Base-by-base conservation (phyloP, 352 stramenopile genomes). In the Globisporangium nodosum region DNA sequence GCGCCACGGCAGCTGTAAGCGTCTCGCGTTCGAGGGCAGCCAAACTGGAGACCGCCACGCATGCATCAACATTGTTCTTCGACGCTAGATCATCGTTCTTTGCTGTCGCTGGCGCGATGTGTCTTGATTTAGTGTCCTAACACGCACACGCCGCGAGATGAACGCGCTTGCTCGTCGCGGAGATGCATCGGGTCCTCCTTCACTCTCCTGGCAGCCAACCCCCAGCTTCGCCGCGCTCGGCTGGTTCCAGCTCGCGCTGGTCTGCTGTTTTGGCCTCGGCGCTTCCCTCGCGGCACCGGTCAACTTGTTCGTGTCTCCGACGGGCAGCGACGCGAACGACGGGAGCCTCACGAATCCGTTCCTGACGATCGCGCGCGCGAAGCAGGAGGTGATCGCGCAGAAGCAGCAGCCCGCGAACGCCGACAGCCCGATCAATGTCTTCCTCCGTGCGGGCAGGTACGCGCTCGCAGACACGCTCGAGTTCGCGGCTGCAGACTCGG, bases 391-490 rank as follows among this genome's bases (percentile, higher is more conserved):
- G 9, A 67, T 59, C 30, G 46, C 51, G 12, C 70, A 59, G 5
- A 73, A 72, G 49, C 58, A 52, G n/a, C 9, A 65, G 5, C 54
- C 56, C 20, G 49, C 24, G 21, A 77, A 76, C 53, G 48, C 37
- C 49, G 47, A 62, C 33, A 46, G 20, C 5, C 58, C 78, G 1
- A 81, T 92, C 56, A 87, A 78, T 20, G 78, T 92, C 16, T 74
- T 75, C 40, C 63, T 92, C 7, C 74, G 80, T 8, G 76, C 56
- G 1, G 80, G 82, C 0, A 66, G 70, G 3, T 90, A 92, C 43
- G 68, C 75, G 35, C 62, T 92, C 6, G 56, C 57, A 2, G 51
- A 72, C 5, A 90, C 76, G 18, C 66, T 90, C 20, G 78, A 89
- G 24, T 81, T 90, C 43, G 64, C 62, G 1, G 48, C 52, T 1